Evolutionary conservation across 768 basidiomycete species (phyloP).

Genomic region (Lentinula boryana): DNA sequence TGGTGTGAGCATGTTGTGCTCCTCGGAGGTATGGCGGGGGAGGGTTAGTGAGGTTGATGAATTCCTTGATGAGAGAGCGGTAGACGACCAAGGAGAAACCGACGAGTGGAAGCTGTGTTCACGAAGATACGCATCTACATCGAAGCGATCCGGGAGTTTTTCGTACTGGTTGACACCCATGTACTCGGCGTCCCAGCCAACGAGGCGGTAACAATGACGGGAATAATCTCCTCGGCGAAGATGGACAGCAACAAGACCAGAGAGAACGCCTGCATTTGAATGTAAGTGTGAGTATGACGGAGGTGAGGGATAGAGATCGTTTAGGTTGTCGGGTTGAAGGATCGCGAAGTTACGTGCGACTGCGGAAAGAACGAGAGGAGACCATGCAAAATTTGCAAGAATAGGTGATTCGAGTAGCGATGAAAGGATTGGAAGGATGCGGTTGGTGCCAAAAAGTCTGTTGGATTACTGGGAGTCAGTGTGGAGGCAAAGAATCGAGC

Average conservation of each 20-base stretch:
- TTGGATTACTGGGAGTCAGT: not conserved
- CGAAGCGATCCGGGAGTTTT: slow-evolving; percentile 38
- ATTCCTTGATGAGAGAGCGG: not conserved
- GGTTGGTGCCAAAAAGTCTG: slow-evolving; percentile 18
- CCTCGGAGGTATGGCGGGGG: not conserved
- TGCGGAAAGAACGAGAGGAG: slow-evolving; percentile 4
- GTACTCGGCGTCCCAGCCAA: slow-evolving; percentile 24
- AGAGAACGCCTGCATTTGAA: slow-evolving; percentile 15
- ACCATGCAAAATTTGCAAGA: slow-evolving; percentile 31
- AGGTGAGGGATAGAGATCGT: not conserved
- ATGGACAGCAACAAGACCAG: slow-evolving; percentile 44
- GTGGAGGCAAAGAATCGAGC: not conserved
- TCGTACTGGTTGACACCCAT: slow-evolving; percentile 43
- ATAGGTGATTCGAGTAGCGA: slow-evolving; percentile 34
- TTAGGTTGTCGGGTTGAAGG: not conserved
- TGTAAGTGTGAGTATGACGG: not conserved
- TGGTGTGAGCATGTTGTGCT: slow-evolving; percentile 24
- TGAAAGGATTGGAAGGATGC: slow-evolving; percentile 29
- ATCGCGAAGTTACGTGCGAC: slow-evolving; percentile 14
- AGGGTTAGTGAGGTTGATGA: not conserved
- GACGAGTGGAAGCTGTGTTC: not conserved
- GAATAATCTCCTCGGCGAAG: slow-evolving; percentile 47
- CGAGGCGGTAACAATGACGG: slow-evolving; percentile 32
- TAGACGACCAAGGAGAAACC: not conserved
- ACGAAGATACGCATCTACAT: slow-evolving; percentile 16